phyloP scores from a whole-genome alignment of 2,329 filamentous ascomycete species.

The Paracoccidioides brasiliensis region DNA sequence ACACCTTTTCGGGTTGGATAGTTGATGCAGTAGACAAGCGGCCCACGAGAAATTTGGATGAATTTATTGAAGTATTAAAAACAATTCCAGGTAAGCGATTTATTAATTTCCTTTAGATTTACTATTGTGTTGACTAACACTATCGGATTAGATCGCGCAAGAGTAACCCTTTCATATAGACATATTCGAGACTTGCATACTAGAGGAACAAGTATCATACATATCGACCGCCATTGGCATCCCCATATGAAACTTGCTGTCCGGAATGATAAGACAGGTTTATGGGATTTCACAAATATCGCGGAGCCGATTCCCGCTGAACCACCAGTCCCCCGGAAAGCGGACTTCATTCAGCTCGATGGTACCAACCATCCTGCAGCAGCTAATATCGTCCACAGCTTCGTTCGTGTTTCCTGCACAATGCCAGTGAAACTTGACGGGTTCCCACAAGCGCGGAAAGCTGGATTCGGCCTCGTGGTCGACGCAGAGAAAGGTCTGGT shows the following conservation, averaged over 20 bases:
- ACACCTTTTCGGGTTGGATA: constrained; percentile 81
- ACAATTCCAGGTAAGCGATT: constrained; percentile 55
- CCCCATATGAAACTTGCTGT: constrained; percentile 87
- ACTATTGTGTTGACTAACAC: neutral
- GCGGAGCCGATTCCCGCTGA: constrained; percentile 66
- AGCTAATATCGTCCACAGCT: constrained; percentile 87
- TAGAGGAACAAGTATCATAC: constrained; percentile 79
- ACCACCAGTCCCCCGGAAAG: constrained; percentile 58
- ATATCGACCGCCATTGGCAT: constrained; percentile 91
- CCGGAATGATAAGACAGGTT: constrained; percentile 74
- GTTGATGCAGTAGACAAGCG: constrained; percentile 87
- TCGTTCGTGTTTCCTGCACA: constrained; percentile 81
- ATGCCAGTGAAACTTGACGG: constrained; percentile 96
- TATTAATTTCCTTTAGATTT: constrained; percentile 2
- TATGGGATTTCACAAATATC: constrained; percentile 90
- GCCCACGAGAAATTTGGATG: constrained; percentile 71
- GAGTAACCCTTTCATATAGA: constrained; percentile 90
- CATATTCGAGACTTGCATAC: constrained; percentile 92
- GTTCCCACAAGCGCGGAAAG: constrained; percentile 89
- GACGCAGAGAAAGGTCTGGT: constrained; percentile 94
- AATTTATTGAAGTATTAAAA: constrained; percentile 86
- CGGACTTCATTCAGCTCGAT: constrained; percentile 83
- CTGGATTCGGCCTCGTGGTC: constrained; percentile 92
- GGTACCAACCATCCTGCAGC: constrained; percentile 79
- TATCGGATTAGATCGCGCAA: constrained; percentile 43